Base-by-base conservation (phyloP, 2,329 filamentous ascomycete genomes). In the Purpureocillium takamizusanense region DNA sequence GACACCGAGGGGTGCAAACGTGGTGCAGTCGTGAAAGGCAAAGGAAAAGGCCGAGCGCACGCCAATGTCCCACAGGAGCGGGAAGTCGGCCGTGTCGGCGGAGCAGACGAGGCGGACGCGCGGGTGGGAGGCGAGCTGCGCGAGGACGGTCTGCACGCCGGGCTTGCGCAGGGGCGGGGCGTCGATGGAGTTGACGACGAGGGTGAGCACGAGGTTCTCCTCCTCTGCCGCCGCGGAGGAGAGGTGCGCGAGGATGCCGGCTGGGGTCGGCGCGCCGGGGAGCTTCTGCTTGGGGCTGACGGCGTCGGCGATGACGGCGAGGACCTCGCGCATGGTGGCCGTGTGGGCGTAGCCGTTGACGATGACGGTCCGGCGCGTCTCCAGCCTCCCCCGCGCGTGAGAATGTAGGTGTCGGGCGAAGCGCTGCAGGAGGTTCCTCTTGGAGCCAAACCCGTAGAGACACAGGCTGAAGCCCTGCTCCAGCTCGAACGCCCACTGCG, bases 401-500 rank as follows among this genome's bases (percentile, higher is more conserved):
- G 57, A 59, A 37, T 70, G 60, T 51, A 86, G 76, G 57, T 86
- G 76, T 40, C 77, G 74, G 1, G 86, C 88, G 56, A 95, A 94
- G 32, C 75, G 70, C 42, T 81, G 77, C 9, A 90, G 68, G 1
- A 97, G 73, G 3, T 69, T 64, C 27, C 85, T 74, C 61, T 98
- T 98, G 3, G 88, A 94, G 1, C 92, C 92, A 56, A 87, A 94
- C 23, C 92, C 92, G 56, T 94, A 95, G 0, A 95, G 65, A 55
- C 92, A 95, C 37, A 97, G 69, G 52, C 86, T 88, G 67, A 95
- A 97, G 16, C 81, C 80, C 56, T 95, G 79, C 5, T 79, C 71
- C 13, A 97, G 73, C 65, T 98, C 92, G 56, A 97, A 95, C 1
- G 74, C 66, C 92, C 92, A 98, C 56, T 97, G 92, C 2, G 82